phyloP scores from a whole-genome alignment of 129 eudicot species.

The Pittosporum tobira region DNA sequence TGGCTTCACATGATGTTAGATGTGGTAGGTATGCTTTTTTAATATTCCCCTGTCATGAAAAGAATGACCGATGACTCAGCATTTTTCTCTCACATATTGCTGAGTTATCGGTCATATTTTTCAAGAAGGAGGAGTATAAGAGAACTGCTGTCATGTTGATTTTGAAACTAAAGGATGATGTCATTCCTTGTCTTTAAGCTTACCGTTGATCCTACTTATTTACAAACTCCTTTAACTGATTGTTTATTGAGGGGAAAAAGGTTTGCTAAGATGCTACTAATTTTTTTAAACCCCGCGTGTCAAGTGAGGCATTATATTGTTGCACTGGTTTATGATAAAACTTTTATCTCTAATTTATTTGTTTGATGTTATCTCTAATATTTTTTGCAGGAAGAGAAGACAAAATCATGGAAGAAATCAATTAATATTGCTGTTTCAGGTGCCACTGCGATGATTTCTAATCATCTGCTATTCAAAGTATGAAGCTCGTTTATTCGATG shows the following conservation, averaged over 20 bases:
- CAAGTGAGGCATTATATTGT: neutral
- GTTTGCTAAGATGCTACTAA: neutral
- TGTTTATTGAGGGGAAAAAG: neutral
- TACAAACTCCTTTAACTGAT: neutral
- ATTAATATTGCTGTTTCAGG: slow-evolving; percentile 86
- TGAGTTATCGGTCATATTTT: too few relatives aligned
- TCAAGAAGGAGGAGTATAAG: too few relatives aligned
- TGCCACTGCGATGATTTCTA: slow-evolving; percentile 98
- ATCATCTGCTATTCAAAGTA: slow-evolving; percentile 93
- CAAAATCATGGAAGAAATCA: slow-evolving; percentile 86
- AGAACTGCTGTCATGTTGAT: too few relatives aligned
- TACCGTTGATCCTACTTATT: neutral
- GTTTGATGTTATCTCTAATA: neutral
- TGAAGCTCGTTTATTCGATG: slow-evolving; percentile 8
- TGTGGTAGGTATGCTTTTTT: too few relatives aligned
- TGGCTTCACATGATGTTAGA: too few relatives aligned
- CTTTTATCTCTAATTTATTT: slow-evolving; percentile 3
- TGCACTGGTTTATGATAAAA: slow-evolving; percentile 4
- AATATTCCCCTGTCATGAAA: too few relatives aligned
- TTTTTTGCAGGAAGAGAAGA: slow-evolving; percentile 67
- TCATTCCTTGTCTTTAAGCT: neutral
- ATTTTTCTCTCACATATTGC: too few relatives aligned
- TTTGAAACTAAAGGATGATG: neutral
- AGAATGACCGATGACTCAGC: too few relatives aligned
- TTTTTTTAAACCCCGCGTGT: neutral